phyloP scores from a whole-genome alignment of 129 eudicot species.

The Heracleum sosnowskyi region DNA sequence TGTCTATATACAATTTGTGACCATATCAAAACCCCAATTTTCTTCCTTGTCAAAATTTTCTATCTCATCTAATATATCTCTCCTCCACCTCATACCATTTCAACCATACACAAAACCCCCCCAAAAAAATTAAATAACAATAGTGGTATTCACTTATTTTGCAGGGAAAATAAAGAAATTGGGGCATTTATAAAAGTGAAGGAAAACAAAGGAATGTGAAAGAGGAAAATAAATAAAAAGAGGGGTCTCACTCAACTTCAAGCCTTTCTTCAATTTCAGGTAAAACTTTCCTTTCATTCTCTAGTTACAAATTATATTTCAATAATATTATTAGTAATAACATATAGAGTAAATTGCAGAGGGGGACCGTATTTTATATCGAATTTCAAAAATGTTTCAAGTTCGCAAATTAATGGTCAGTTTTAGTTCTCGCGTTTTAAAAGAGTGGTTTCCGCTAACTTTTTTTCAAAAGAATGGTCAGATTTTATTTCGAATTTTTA shows the following conservation, averaged over 20 bases:
- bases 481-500: too few species aligned
- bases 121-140: not conserved
- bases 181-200: not conserved
- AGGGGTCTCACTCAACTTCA: slow-evolving; percentile 6
- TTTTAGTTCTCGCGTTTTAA: too few species aligned
- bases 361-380: too few species aligned
- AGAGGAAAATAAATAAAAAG: slow-evolving; percentile 18
- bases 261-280: slow-evolving; percentile 22
- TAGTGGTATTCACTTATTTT: not conserved
- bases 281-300: slow-evolving; percentile 14
- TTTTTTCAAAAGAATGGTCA: too few species aligned
- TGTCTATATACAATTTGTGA: not conserved
- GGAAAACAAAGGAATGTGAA: slow-evolving; percentile 16
- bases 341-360: too few species aligned
- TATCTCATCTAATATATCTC: not conserved
- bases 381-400: too few species aligned
- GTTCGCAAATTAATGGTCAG: too few species aligned
- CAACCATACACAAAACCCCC: not conserved
- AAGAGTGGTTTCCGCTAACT: too few species aligned
- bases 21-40: not conserved
- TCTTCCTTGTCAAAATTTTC: not conserved
- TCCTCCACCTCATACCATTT: not conserved
- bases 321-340: not conserved
- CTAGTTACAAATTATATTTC: not conserved
- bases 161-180: not conserved